These are phyloP conservation scores for Andrographis paniculata DNA, from an alignment of 305 asterid species.

Conservation along the genomic window DNA sequence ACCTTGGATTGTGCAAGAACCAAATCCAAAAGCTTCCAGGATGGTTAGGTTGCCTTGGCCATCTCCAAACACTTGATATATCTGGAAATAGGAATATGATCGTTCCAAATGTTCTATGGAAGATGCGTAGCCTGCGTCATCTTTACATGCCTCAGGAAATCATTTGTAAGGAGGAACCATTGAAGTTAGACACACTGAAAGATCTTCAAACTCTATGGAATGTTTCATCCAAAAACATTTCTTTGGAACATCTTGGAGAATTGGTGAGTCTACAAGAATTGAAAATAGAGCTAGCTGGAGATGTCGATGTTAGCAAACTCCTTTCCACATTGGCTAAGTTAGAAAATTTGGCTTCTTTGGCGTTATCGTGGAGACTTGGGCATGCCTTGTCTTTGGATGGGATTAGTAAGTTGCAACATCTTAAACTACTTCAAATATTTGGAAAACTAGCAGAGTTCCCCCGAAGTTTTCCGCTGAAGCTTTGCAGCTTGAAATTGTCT, in stretches of 20 bases:
- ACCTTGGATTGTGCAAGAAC: background rate
- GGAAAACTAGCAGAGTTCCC: background rate
- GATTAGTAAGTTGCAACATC: background rate
- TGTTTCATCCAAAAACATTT: background rate
- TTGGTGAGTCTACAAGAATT: conserved; percentile 6
- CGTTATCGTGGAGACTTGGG: background rate
- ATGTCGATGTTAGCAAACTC: background rate
- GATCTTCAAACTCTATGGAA: conserved; percentile 13
- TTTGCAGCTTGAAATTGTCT: background rate
- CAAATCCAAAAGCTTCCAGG: background rate
- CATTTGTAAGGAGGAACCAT: background rate
- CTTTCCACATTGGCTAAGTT: conserved; percentile 6
- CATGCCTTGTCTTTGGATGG: background rate
- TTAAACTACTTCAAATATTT: background rate
- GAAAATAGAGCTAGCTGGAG: background rate
- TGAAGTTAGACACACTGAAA: conserved; percentile 7
- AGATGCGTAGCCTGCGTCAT: background rate
- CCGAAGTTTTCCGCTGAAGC: background rate
- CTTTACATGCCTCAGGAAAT: background rate
- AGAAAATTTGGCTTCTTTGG: background rate
- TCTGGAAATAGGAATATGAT: background rate
- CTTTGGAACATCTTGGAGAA: background rate
- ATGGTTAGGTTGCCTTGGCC: background rate
- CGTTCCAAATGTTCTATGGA: conserved; percentile 1
- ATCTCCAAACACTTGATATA: background rate